These are phyloP conservation scores for Phyllosticta citrichinensis DNA, from an alignment of 2,329 filamentous ascomycete species.

Conservation along the genomic window DNA sequence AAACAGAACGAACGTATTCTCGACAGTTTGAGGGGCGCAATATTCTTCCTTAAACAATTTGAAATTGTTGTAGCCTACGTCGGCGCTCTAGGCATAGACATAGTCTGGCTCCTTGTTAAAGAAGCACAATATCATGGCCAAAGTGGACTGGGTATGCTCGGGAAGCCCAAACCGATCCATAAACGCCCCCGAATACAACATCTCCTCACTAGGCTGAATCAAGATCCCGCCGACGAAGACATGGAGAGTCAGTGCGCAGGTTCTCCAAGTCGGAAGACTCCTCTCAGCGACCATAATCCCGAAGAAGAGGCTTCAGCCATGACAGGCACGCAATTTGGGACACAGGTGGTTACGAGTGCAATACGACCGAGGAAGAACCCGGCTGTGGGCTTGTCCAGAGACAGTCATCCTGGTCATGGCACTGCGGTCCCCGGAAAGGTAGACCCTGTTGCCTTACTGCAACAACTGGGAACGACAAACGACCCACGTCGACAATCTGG, in stretches of 20 bases:
- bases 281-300: not conserved
- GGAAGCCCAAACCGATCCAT: not conserved
- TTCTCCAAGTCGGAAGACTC: not conserved
- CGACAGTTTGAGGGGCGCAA: not conserved
- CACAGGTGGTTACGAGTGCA: not conserved
- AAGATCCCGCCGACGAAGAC: not conserved
- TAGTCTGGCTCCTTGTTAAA: not conserved
- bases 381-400: not conserved
- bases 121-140: not conserved
- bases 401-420: not conserved
- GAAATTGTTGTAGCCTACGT: not conserved
- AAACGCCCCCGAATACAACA: not conserved
- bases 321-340: not conserved
- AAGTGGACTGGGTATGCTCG: not conserved
- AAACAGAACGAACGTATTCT: not conserved
- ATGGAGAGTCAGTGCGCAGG: not conserved
- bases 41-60: conserved; percentile 11
- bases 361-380: not conserved
- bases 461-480: not conserved
- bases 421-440: not conserved
- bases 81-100: not conserved
- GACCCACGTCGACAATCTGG: not conserved
- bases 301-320: not conserved
- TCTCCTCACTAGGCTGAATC: not conserved
- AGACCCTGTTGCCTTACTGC: not conserved